phyloP scores from a whole-genome alignment of 768 basidiomycete species.

The Auriscalpium orientale region DNA sequence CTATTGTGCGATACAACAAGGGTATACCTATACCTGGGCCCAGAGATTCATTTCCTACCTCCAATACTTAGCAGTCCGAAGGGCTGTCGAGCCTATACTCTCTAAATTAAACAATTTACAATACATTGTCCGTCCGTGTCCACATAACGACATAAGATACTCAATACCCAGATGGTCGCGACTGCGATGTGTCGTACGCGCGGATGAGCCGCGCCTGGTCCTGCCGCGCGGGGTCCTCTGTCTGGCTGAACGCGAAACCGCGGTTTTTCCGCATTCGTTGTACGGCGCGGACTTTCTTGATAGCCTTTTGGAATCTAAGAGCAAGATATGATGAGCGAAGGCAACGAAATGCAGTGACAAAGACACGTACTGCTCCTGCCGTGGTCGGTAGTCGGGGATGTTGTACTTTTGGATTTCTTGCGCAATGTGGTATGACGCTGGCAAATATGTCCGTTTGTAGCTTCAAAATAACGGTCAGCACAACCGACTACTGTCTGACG shows the following conservation, averaged over 20 bases:
- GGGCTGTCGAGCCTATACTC: background rate
- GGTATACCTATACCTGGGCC: too few relatives aligned
- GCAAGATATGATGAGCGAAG: constrained; percentile 1
- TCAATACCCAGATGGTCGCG: constrained; percentile 65
- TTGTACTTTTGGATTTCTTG: constrained; percentile 99
- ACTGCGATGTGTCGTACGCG: constrained; percentile 82
- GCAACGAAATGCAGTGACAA: constrained; percentile 5
- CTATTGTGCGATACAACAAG: too few relatives aligned
- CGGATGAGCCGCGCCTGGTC: constrained; percentile 83
- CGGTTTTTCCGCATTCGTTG: constrained; percentile 95
- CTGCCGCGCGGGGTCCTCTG: constrained; percentile 76
- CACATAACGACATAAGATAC: background rate
- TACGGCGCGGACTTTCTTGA: constrained; percentile 98
- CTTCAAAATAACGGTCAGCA: constrained; percentile 30
- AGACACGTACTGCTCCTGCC: constrained; percentile 85
- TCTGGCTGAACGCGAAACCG: constrained; percentile 98
- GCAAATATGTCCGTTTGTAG: constrained; percentile 85
- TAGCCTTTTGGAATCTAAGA: constrained; percentile 90
- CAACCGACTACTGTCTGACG: background rate
- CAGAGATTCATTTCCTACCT: too few relatives aligned
- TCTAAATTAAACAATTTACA: background rate
- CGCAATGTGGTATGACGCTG: constrained; percentile 94
- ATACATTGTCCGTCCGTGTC: background rate
- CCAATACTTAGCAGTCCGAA: too few relatives aligned
- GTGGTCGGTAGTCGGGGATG: constrained; percentile 90